Evolutionary conservation across 805 yeast genomes (phyloP).

Genomic region (Sungouiozyma intestinalis): DNA sequence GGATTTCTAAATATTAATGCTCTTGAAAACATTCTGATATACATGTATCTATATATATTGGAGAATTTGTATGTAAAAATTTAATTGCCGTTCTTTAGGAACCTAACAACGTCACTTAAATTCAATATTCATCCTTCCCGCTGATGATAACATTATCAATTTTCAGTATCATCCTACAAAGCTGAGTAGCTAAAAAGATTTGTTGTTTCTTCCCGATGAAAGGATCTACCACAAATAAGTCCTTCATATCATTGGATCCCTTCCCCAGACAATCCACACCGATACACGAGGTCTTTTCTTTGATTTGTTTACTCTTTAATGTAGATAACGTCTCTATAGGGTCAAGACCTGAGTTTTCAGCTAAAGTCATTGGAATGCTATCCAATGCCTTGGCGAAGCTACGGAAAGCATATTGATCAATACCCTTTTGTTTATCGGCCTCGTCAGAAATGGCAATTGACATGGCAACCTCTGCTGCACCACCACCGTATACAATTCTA

Average conservation of each 20-base stretch:
- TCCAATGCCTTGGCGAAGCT: slow-evolving; percentile 90
- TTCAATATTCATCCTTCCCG: slow-evolving; percentile 63
- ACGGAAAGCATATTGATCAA: slow-evolving; percentile 96
- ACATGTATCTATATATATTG: background rate
- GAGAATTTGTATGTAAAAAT: too few relatives aligned
- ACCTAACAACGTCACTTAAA: background rate
- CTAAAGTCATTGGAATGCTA: slow-evolving; percentile 84
- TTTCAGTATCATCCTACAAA: slow-evolving; percentile 94
- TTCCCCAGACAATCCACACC: slow-evolving; percentile 93
- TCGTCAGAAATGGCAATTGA: slow-evolving; percentile 84
- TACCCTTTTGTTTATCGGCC: slow-evolving; percentile 88
- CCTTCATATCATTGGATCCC: slow-evolving; percentile 87
- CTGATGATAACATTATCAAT: slow-evolving; percentile 92
- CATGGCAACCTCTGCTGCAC: slow-evolving; percentile 93
- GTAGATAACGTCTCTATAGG: slow-evolving; percentile 84
- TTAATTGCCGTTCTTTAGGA: background rate
- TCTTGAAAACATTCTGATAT: background rate
- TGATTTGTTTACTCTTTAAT: slow-evolving; percentile 76
- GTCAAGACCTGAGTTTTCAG: slow-evolving; percentile 92
- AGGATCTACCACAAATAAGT: slow-evolving; percentile 91
- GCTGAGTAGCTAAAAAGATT: slow-evolving; percentile 87
- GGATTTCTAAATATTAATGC: background rate
- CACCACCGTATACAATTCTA: slow-evolving; percentile 98
- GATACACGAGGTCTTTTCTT: slow-evolving; percentile 54
- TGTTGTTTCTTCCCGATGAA: slow-evolving; percentile 96